Evolutionary conservation across 331 rosid species (phyloP), one percentile per base, ranked within the genome.

Genomic region (Cydonia oblonga): DNA sequence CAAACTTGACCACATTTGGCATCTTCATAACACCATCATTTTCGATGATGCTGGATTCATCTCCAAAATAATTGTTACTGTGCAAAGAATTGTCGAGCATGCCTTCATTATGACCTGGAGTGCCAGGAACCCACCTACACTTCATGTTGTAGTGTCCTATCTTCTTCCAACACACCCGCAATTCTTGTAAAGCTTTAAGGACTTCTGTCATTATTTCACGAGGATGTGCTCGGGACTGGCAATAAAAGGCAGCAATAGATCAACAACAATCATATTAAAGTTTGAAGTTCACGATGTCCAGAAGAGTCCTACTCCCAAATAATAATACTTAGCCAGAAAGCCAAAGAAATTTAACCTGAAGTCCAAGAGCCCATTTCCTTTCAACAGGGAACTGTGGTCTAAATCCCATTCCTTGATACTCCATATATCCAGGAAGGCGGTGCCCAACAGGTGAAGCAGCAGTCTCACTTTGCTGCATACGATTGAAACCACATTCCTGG

Each of bases 361-460:
- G 96, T 64, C 98, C 96, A 73, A 93, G 98, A 78, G 95, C 92
- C 97, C 98, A 89, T 78, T 89, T 93, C 71, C 92, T 83, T 81
- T 93, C 93, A 69, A 66, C 89, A 18, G 92, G 96, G 66, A 80
- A 81, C 79, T 87, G 96, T 51, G 85, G 89, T 71, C 86, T 84
- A 68, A 81, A 30, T 40, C 86, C 92, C 54, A 69, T 67, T 52
- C 85, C 96, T 79, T 86, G 96, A 78, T 83, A 83, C 29, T 90
- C 90, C 84, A 83, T 73, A 77, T 71, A 85, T 44, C 90, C 90
- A 15, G 84, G 67, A 77, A 76, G 42, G 80, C 88, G 96, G 83
- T 84, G 95, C 53, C 89, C 97, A 74, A 86, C 83, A 76, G 85
- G 86, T 66, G 96, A 83, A 83, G 88, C 70, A 73, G 84, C 79